Percentiles rank a stretch among this genome's conserved stretches.
Conservation (phyloP, 768 basidiomycete genomes). For the Boletus eberwhitei region DNA sequence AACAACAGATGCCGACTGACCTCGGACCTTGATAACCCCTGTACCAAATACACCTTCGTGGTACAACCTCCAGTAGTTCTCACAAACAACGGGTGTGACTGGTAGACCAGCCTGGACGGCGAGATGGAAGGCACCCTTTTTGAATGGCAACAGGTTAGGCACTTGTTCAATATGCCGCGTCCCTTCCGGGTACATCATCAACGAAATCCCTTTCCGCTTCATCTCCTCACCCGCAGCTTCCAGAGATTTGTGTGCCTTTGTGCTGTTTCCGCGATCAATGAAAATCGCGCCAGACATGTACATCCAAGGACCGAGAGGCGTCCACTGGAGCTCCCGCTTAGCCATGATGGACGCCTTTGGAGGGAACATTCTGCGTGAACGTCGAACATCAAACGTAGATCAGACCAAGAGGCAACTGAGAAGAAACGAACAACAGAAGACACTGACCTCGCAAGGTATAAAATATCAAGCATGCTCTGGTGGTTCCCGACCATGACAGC, state of each 20-base stretch:
- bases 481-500: slow-evolving; percentile 85
- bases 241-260: slow-evolving; percentile 71
- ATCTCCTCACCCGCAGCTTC: slow-evolving; percentile 75
- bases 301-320: slow-evolving; percentile 92
- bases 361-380: slow-evolving; percentile 68
- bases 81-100: slow-evolving; percentile 85
- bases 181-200: slow-evolving; percentile 98
- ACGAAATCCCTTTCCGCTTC: slow-evolving; percentile 63
- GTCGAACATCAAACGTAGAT: slow-evolving; percentile 2
- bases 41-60: slow-evolving; percentile 69
- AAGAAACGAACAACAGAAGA: slow-evolving; percentile 2
- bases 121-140: slow-evolving; percentile 98
- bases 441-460: slow-evolving; percentile 74
- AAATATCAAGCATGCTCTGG: slow-evolving; percentile 88
- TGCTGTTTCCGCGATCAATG: slow-evolving; percentile 80
- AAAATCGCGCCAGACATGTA: slow-evolving; percentile 86
- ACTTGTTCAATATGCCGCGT: slow-evolving; percentile 72
- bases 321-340: slow-evolving; percentile 84
- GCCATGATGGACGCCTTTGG: slow-evolving; percentile 83
- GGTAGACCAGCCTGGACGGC: slow-evolving; percentile 90
- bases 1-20: slow-evolving; percentile 32
- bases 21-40: slow-evolving; percentile 78
- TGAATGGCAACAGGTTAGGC: slow-evolving; percentile 78
- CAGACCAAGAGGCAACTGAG: slow-evolving; percentile 4
- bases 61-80: slow-evolving; percentile 92